Conservation (phyloP, 352 stramenopile genomes). For the Globisporangium perplexum region DNA sequence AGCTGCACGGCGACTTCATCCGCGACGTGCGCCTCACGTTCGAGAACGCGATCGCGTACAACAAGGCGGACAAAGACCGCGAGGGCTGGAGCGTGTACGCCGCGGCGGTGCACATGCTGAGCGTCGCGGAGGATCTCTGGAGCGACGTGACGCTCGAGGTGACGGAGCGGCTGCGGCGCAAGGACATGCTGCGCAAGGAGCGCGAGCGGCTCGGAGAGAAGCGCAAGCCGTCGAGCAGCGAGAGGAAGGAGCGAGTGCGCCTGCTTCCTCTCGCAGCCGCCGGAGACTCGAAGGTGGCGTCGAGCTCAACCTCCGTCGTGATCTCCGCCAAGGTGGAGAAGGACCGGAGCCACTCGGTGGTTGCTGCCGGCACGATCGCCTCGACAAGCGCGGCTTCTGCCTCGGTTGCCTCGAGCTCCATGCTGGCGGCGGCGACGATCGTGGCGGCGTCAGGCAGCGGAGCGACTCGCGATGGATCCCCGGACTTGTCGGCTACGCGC, state of each 20-base stretch:
- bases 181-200: conserved; percentile 69
- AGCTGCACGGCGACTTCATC: conserved; percentile 79
- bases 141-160: conserved; percentile 78
- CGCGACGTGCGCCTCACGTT: conserved; percentile 75
- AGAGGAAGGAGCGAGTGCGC: conserved; percentile 19
- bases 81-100: conserved; percentile 80
- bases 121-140: conserved; percentile 70
- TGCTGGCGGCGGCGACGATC: conserved; percentile 9
- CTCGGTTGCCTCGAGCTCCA: not conserved
- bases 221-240: conserved; percentile 32
- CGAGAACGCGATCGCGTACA: conserved; percentile 81
- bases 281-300: not conserved
- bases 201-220: conserved; percentile 53
- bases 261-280: not conserved
- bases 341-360: not conserved
- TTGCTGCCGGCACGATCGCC: not conserved
- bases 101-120: conserved; percentile 66
- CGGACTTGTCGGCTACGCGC: conserved; percentile 37
- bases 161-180: conserved; percentile 58
- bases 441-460: not conserved
- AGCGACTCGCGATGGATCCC: conserved; percentile 8
- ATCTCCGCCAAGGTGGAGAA: not conserved
- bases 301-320: not conserved
- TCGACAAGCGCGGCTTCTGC: not conserved
- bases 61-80: conserved; percentile 71